A percentile compares a stretch with the other conserved stretches of the same genome.
Conservation (phyloP, 768 basidiomycete species). For the Leucosporidium creatinivorum region DNA sequence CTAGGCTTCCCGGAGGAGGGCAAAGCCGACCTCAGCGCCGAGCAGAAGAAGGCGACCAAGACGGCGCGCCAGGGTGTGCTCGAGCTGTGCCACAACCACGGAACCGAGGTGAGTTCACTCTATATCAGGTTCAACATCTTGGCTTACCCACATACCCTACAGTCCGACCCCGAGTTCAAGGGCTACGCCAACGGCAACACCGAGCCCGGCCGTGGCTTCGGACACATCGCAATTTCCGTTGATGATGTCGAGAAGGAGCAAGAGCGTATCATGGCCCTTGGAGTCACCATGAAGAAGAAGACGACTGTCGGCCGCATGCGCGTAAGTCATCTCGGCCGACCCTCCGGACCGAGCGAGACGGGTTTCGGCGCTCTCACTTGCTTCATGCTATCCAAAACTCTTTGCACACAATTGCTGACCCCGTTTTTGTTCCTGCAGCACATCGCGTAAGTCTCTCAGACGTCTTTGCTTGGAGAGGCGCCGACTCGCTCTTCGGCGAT, state of each 20-base stretch:
- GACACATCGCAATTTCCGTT: conserved; percentile 73
- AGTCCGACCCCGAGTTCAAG: conserved; percentile 57
- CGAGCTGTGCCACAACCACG: conserved; percentile 30
- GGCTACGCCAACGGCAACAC: conserved; percentile 82
- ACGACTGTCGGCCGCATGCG: conserved; percentile 75
- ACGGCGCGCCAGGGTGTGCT: conserved; percentile 58
- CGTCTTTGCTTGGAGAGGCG: too few species aligned
- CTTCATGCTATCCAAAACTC: too few species aligned
- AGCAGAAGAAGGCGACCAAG: conserved; percentile 53
- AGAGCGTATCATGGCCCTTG: conserved; percentile 68
- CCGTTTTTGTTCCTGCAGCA: too few species aligned
- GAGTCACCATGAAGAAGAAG: conserved; percentile 80
- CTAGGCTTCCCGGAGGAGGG: conserved; percentile 41
- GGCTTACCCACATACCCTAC: too few species aligned
- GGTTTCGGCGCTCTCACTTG: too few species aligned
- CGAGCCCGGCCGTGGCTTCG: conserved; percentile 72
- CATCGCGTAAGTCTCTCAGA: too few species aligned
- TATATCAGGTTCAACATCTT: too few species aligned
- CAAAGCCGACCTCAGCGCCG: conserved; percentile 45
- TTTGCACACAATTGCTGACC: too few species aligned
- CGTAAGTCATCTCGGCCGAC: too few species aligned
- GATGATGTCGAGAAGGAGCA: conserved; percentile 77
- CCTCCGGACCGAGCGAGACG: too few species aligned
- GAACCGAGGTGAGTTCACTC: too few species aligned
- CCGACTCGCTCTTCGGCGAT: too few species aligned